A percentile compares a stretch with the other conserved stretches of the same genome.
These are phyloP conservation scores for Cercospora zeina DNA, from an alignment of 2,329 filamentous ascomycete genomes.

Conservation along the genomic window DNA sequence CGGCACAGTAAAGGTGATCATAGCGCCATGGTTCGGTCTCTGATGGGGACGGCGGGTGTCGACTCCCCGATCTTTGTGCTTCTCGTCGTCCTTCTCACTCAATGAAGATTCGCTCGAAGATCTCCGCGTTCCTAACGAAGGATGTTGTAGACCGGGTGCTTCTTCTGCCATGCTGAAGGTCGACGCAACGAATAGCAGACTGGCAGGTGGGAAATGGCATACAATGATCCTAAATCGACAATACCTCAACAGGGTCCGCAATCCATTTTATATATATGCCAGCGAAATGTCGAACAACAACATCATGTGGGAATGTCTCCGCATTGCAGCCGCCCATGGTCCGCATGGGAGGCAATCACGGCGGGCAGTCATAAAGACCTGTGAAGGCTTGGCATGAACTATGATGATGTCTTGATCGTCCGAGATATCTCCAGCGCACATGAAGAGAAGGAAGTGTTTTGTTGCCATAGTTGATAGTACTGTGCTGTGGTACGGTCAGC, in stretches of 20 bases:
- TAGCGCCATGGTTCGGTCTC: neutral
- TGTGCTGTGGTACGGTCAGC: neutral
- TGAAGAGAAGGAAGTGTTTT: conserved; percentile 15
- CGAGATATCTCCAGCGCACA: conserved; percentile 16
- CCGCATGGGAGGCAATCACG: conserved; percentile 12
- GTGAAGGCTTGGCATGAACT: conserved; percentile 10
- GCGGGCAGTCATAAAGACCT: conserved; percentile 14
- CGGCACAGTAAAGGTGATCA: conserved; percentile 81
- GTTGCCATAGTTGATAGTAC: no score
- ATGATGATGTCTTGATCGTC: neutral
- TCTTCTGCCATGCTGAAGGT: conserved; percentile 11
- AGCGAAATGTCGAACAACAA: neutral
- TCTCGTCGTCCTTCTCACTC: conserved; percentile 7
- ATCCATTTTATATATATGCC: conserved; percentile 11
- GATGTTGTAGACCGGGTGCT: neutral
- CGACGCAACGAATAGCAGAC: neutral
- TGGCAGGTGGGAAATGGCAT: no score
- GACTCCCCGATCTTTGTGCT: neutral
- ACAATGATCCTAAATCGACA: neutral
- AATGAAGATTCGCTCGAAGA: conserved; percentile 9
- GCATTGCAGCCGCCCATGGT: conserved; percentile 21
- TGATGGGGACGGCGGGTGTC: neutral
- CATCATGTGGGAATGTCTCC: conserved; percentile 14
- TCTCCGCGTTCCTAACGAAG: neutral
- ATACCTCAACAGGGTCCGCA: conserved; percentile 7